phyloP scores from a whole-genome alignment of 768 basidiomycete species.

The Pleurotus djamor region DNA sequence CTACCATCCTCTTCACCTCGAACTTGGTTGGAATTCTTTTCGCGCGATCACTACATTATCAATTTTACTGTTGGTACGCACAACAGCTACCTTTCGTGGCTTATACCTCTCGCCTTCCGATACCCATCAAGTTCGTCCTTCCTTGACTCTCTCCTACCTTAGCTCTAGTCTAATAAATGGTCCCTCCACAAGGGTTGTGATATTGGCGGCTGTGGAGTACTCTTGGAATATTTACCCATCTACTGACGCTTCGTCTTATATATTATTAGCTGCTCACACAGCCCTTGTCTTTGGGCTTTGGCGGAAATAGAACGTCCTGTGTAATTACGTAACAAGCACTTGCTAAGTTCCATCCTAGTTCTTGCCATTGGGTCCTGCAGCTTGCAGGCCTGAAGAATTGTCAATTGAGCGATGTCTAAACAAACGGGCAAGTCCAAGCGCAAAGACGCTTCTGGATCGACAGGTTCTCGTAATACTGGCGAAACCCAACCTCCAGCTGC shows the following conservation, averaged over 20 bases:
- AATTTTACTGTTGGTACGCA: constrained; percentile 98
- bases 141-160: constrained; percentile 5
- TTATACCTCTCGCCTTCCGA: constrained; percentile 70
- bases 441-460: no score
- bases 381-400: neutral
- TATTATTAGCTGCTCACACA: constrained; percentile 51
- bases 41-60: constrained; percentile 94
- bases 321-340: neutral
- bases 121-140: constrained; percentile 53
- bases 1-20: constrained; percentile 83
- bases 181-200: constrained; percentile 42
- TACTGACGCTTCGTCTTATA: constrained; percentile 59
- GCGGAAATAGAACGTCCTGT: neutral
- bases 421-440: neutral
- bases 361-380: no score
- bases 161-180: neutral
- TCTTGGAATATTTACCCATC: constrained; percentile 91
- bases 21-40: constrained; percentile 91
- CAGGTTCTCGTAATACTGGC: neutral
- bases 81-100: constrained; percentile 84
- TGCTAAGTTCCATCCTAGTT: neutral
- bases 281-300: constrained; percentile 54
- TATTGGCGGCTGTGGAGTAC: constrained; percentile 71
- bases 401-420: neutral
- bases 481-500: neutral